phyloP scores from a whole-genome alignment of 1,139 yeast species.

The Yamadazyma siamensis region DNA sequence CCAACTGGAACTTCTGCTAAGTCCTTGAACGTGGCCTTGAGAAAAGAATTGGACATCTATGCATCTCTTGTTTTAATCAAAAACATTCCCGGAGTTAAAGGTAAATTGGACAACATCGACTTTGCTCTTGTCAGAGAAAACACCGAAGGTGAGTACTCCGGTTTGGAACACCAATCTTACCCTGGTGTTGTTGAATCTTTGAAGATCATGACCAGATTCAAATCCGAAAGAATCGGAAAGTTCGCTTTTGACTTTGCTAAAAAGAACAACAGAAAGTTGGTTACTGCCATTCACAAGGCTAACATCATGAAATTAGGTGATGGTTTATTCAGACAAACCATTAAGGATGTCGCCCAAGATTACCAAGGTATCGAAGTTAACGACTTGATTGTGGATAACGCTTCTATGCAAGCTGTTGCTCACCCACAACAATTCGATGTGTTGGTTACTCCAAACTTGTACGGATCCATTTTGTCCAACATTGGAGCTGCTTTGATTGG shows the following conservation, averaged over 20 bases:
- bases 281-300: constrained; percentile 98
- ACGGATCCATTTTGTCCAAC: constrained; percentile 96
- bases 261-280: constrained; percentile 87
- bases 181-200: constrained; percentile 98
- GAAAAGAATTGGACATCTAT: constrained; percentile 93
- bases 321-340: constrained; percentile 94
- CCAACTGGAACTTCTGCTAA: constrained; percentile 59
- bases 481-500: constrained; percentile 98
- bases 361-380: constrained; percentile 82
- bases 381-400: constrained; percentile 97
- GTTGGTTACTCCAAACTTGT: constrained; percentile 94
- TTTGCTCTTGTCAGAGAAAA: constrained; percentile 95
- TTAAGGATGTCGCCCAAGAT: constrained; percentile 84
- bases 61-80: constrained; percentile 93
- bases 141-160: constrained; percentile 97
- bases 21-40: constrained; percentile 91
- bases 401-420: constrained; percentile 99
- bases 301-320: constrained; percentile 99
- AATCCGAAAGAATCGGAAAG: constrained; percentile 96
- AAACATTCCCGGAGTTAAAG: constrained; percentile 91
- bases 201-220: constrained; percentile 90
- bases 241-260: constrained; percentile 95
- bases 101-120: constrained; percentile 85
- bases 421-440: constrained; percentile 98
- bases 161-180: constrained; percentile 95